Conservation (phyloP, 2,329 filamentous ascomycete genomes). For the Leptosphaerulina australis region DNA sequence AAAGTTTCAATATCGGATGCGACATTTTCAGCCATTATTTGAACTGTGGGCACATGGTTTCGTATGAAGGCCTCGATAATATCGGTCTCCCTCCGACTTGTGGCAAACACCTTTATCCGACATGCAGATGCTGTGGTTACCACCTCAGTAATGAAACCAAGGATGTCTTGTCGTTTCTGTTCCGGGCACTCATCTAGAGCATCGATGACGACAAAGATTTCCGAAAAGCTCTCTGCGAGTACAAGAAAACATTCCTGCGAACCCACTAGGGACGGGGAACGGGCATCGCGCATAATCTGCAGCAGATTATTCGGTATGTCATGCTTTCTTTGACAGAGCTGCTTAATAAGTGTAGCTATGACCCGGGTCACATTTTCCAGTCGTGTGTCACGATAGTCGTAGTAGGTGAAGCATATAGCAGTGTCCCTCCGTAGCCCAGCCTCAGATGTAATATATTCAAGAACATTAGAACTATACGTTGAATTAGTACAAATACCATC, state of each 20-base stretch:
- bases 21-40: conserved; percentile 25
- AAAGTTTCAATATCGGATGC: conserved; percentile 24
- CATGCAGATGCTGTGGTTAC: conserved; percentile 10
- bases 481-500: neutral
- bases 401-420: conserved; percentile 30
- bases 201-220: conserved; percentile 22
- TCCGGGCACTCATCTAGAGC: conserved; percentile 26
- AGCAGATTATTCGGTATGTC: conserved; percentile 13
- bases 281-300: conserved; percentile 15
- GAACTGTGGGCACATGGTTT: conserved; percentile 24
- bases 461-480: conserved; percentile 24
- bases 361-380: conserved; percentile 12
- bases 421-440: conserved; percentile 15
- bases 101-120: conserved; percentile 27
- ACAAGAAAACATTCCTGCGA: conserved; percentile 16
- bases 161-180: conserved; percentile 11
- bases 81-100: conserved; percentile 28
- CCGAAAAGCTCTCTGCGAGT: conserved; percentile 5
- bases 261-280: conserved; percentile 15
- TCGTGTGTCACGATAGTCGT: conserved; percentile 24
- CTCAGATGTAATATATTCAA: conserved; percentile 26
- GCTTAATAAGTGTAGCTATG: conserved; percentile 20
- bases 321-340: conserved; percentile 17
- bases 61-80: conserved; percentile 25
- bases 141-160: conserved; percentile 16